phyloP scores from a whole-genome alignment of 1,139 yeast species.

The Candida tetrigidarum region DNA sequence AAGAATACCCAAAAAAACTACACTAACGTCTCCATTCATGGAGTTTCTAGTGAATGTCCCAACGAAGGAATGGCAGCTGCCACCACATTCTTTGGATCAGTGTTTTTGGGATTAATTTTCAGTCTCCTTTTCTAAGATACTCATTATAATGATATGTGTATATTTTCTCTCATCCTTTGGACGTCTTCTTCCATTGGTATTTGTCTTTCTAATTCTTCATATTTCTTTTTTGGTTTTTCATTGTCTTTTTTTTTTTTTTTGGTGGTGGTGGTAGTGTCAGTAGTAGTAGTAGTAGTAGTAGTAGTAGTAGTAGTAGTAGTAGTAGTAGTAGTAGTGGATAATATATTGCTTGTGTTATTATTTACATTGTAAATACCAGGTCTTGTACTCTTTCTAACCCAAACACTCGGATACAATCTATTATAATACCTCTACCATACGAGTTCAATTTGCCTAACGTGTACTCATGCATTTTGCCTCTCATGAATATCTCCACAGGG shows the following conservation, averaged over 20 bases:
- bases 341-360: constrained; percentile 3
- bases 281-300: too few relatives aligned
- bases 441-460: constrained; percentile 24
- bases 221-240: too few relatives aligned
- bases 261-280: too few relatives aligned
- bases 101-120: constrained; percentile 11
- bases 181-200: constrained; percentile 18
- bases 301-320: too few relatives aligned
- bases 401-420: constrained; percentile 44
- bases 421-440: constrained; percentile 29
- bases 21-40: constrained; percentile 15
- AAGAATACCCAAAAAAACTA: constrained; percentile 12
- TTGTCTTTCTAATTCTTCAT: too few relatives aligned
- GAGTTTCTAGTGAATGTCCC: constrained; percentile 15
- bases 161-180: constrained; percentile 18
- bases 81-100: constrained; percentile 9
- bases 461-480: constrained; percentile 18
- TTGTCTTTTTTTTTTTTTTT: neutral
- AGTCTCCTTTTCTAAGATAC: constrained; percentile 9
- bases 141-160: too few relatives aligned
- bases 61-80: constrained; percentile 9
- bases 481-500: constrained; percentile 21
- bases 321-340: too few relatives aligned
- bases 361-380: constrained; percentile 20
- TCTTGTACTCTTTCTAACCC: constrained; percentile 36